A percentile compares a stretch with the other conserved stretches of the same genome.
Conservation (phyloP, 2,329 filamentous ascomycete species). For the Botryotinia calthae region DNA sequence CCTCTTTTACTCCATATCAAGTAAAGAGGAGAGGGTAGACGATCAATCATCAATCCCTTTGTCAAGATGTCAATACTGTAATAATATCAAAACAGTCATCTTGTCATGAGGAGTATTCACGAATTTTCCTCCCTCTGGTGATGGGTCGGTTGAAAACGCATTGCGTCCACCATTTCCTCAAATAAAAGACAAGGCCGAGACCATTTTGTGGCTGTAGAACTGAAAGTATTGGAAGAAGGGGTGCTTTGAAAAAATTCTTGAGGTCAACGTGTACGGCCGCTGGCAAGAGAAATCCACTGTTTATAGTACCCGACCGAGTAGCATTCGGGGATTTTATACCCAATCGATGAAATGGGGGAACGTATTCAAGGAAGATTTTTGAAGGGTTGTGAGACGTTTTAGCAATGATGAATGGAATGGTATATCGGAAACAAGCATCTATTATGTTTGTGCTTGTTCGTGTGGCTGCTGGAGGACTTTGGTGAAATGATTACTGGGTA, state of each 20-base stretch:
- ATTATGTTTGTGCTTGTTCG: neutral
- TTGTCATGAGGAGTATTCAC: neutral
- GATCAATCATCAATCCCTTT: neutral
- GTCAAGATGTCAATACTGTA: neutral
- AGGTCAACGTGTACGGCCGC: conserved; percentile 18
- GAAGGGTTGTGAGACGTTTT: conserved; percentile 6
- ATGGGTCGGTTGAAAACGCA: neutral
- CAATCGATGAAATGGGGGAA: conserved; percentile 13
- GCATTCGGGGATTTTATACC: conserved; percentile 8
- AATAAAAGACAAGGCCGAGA: neutral
- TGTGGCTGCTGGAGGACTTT: neutral
- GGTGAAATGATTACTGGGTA: neutral
- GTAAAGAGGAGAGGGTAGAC: neutral
- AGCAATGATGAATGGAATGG: neutral
- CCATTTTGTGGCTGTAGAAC: neutral
- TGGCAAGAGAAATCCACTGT: conserved; percentile 13
- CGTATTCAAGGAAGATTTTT: neutral
- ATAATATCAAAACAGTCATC: neutral
- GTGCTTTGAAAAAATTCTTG: neutral
- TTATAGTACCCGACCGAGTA: conserved; percentile 5
- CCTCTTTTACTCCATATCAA: conserved; percentile 3
- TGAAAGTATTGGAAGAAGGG: conserved; percentile 6
- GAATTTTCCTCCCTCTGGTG: neutral
- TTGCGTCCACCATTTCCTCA: conserved; percentile 6
- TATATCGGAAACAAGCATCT: neutral